Base-by-base conservation (phyloP, 257 asterid genomes). In the Mitragyna speciosa region DNA sequence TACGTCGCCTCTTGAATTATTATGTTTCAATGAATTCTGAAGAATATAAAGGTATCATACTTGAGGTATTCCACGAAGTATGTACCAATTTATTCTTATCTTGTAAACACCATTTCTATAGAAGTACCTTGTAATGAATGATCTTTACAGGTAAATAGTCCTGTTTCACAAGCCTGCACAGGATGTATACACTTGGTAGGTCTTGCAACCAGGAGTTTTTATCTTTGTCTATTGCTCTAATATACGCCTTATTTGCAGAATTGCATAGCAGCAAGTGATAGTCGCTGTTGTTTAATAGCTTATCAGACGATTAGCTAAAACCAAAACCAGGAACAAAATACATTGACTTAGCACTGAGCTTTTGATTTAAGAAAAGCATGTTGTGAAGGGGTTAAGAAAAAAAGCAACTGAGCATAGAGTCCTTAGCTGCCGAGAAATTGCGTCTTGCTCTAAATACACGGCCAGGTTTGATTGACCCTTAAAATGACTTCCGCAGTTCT, bases 51-150 rank as follows among this genome's bases (percentile, higher is more conserved):
- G 88, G 89, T 33, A 81, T 84, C 70, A 90, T 93, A 85, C 92
- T 92, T 15, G 93, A 93, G 89, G 93, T 86, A 68, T 93, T 93
- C 77, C 83, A 93, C 85, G 86, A 90, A 79, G 96, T 92, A 47
- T 93, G 98, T 84, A 85, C 89, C 72, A 79, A 82, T 79, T 84
- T 92, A 19, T 92, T 93, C 68, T 75, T 81, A 5, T 79, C 82
- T 65, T 87, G 85, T 78, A 81, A 83, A 76, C 82, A 73, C 49
- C 73, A 77, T 78, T 81, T 36, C n/a, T 48, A 56, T 75, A 79
- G 76, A 77, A 54, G 83, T 49, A 73, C 17, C n/a, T 61, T n/a
- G 39, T 24, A 48, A 56, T 16, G 41, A 26, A 11, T 24, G 52
- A 39, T 16, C n/a, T 76, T n/a, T 65, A 47, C 52, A 80, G 79